Evolutionary conservation across 345 rosid species (phyloP).

Genomic region (thale cress (Arabidopsis thaliana)): DNA sequence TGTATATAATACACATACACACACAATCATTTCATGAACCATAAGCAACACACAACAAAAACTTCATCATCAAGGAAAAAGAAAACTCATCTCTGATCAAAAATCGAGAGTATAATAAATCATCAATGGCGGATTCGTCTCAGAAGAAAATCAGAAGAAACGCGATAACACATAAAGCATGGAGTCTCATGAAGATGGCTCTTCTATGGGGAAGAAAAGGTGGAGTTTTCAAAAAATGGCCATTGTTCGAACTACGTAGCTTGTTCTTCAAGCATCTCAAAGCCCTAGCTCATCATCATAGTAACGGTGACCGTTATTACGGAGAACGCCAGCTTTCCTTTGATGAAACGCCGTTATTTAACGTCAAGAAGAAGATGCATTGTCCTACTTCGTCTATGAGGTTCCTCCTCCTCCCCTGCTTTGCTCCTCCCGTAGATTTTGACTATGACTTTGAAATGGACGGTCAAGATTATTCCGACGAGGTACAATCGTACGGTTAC

Average conservation of each 20-base stretch:
- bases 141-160: conserved; percentile 41
- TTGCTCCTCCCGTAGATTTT: conserved; percentile 59
- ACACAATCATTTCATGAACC: conserved; percentile 37
- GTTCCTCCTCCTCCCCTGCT: conserved; percentile 74
- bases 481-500: conserved; percentile 34
- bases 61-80: neutral
- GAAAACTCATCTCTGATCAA: neutral
- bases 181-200: conserved; percentile 63
- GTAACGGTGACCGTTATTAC: conserved; percentile 43
- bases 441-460: conserved; percentile 54
- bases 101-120: neutral
- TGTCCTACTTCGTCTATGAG: conserved; percentile 64
- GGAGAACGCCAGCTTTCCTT: conserved; percentile 84
- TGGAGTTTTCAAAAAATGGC: conserved; percentile 59
- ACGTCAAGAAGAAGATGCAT: conserved; percentile 60
- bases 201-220: conserved; percentile 82
- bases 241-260: conserved; percentile 55
- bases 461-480: conserved; percentile 35
- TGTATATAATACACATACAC: conserved; percentile 2
- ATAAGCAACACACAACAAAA: conserved; percentile 24
- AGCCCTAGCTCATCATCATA: conserved; percentile 43
- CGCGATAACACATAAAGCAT: conserved; percentile 46
- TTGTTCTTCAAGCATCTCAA: conserved; percentile 61
- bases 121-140: conserved; percentile 36
- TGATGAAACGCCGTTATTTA: conserved; percentile 78